Evolutionary conservation across 345 rosid species (phyloP).

Genomic region (Mangifera indica): DNA sequence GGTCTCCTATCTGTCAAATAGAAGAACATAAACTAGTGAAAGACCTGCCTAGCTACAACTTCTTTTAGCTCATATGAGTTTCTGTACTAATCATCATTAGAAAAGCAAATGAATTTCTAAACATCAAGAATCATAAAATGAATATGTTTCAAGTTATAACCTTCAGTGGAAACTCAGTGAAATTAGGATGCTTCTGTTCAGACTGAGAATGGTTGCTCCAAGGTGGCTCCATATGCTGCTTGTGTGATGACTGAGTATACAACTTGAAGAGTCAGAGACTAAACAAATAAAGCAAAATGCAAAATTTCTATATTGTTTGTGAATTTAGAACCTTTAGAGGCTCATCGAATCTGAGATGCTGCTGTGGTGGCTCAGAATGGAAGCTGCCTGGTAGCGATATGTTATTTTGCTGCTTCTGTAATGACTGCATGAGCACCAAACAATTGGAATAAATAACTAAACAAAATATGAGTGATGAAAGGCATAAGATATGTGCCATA

Average conservation of each 20-base stretch:
- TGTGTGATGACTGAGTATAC: not conserved
- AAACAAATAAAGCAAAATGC: not conserved
- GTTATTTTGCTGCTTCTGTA: conserved; percentile 15
- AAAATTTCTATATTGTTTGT: not conserved
- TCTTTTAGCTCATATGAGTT: not conserved
- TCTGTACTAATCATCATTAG: not conserved
- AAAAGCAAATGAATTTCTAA: not conserved
- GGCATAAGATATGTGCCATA: not conserved
- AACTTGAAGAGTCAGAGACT: not conserved
- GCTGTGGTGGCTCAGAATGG: conserved; percentile 1
- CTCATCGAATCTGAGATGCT: not conserved
- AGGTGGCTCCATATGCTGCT: conserved; percentile 5
- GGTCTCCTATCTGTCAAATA: conserved; percentile 7
- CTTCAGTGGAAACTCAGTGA: not conserved
- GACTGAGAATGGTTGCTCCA: not conserved
- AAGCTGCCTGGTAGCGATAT: not conserved
- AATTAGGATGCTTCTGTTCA: not conserved
- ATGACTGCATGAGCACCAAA: conserved; percentile 16
- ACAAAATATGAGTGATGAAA: not conserved
- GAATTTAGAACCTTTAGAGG: conserved; percentile 5
- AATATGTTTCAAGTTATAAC: not conserved
- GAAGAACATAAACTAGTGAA: not conserved
- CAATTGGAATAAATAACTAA: not conserved
- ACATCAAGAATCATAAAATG: conserved; percentile 3
- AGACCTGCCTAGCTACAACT: not conserved